phyloP scores from a whole-genome alignment of 2,329 filamentous ascomycete species.

The Ascochyta lentis region DNA sequence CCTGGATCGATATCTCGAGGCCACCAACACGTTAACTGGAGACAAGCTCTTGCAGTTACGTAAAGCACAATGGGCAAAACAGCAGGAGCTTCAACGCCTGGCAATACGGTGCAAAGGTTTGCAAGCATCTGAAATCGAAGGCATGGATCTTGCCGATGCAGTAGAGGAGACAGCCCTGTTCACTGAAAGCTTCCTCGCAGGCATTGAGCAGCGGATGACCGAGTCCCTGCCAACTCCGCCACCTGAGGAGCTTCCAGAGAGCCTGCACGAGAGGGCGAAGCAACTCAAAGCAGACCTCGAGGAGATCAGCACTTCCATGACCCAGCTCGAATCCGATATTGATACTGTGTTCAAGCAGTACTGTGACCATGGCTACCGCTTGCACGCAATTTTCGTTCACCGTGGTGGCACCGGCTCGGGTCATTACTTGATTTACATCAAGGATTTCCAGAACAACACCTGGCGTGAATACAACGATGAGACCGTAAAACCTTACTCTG shows the following conservation, averaged over 20 bases:
- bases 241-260: constrained; percentile 28
- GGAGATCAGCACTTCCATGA: constrained; percentile 50
- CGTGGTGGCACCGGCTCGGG: constrained; percentile 70
- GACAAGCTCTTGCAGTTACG: constrained; percentile 66
- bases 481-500: constrained; percentile 71
- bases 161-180: constrained; percentile 42
- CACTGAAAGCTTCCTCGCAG: constrained; percentile 15
- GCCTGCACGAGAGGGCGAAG: constrained; percentile 30
- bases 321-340: constrained; percentile 57
- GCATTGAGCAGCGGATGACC: constrained; percentile 6
- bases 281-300: constrained; percentile 35
- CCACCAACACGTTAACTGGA: constrained; percentile 36
- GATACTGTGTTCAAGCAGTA: constrained; percentile 68
- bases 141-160: constrained; percentile 35
- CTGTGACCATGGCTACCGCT: constrained; percentile 73
- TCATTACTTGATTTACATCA: constrained; percentile 98
- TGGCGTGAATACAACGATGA: constrained; percentile 98
- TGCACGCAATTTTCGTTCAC: constrained; percentile 95
- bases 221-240: constrained; percentile 26
- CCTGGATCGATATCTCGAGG: constrained; percentile 77
- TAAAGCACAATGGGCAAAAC: constrained; percentile 76
- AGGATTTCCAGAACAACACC: constrained; percentile 78
- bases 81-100: constrained; percentile 66
- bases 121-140: constrained; percentile 41
- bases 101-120: constrained; percentile 56